Base-by-base conservation (phyloP, 208 protist species). In the Borovskyia barvae region DNA sequence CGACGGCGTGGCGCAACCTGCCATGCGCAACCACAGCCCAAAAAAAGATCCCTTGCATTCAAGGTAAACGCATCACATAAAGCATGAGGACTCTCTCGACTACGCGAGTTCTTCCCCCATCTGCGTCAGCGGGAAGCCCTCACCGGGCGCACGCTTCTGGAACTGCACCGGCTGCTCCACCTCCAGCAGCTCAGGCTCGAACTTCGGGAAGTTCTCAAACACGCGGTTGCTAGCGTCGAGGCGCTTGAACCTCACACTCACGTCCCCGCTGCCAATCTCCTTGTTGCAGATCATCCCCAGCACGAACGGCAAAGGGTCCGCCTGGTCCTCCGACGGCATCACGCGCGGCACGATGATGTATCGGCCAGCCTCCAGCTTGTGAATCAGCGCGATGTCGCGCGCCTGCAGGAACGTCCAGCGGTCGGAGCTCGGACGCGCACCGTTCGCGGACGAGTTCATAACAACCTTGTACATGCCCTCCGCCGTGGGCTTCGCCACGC, bases 181-280 rank as follows among this genome's bases (percentile, higher is more conserved):
- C 43, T 70, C 42, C 17, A 41, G 35, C 22, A 72, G 43, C 25
- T 84, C 82, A 4, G 77, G 66, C 28, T 80, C 70, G 66, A 91
- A 94, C 71, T 85, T 91, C 41, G 83, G 82, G 74, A 87, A 90
- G 75, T 94, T 91, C 56, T 82, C 75, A 29, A 90, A 85, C 26
- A 90, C 75, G 54, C 75, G 82, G 69, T 84, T 90, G 41, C 80
- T 75, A 39, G 58, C 69, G 24, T 78, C 69, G 36, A 94, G 59
- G 42, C 47, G 33, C 50, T 82, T 77, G 65, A 87, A 88, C 40
- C 72, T 63, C 36, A 93, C 68, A 9, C 57, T 74, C 22, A 89
- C 65, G 43, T 74, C 82, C 22, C 67, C 77, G 9, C 47, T 51
- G 33, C 81, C 80, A 28, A 88, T 45, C 68, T 77, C 73, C 47